Base-by-base conservation (phyloP, 805 yeast species). In the Nakazawaea wyomingensis region DNA sequence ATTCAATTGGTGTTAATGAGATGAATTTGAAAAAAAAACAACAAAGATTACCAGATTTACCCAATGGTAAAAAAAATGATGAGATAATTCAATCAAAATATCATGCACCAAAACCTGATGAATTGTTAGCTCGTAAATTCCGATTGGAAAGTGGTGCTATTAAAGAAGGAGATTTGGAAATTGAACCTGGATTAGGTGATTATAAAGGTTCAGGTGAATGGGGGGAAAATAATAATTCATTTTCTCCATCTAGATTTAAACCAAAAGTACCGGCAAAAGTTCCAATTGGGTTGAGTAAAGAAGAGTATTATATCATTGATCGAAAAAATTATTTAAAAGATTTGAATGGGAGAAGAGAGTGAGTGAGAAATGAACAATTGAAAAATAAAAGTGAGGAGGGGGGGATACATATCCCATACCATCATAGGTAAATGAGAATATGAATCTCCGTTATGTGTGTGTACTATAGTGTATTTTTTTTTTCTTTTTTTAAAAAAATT, bases 31-130 rank as follows among this genome's bases (percentile, higher is more conserved):
- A 10, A n/a, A 29, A 29, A 14, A 29, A 29, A 29, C 32, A 29
- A 29, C 40, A 42, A 17, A 42, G 31, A 32, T 9, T 42, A 8
- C 41, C 40, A 4, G 30, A 17, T 16, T 30, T 41, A 17, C 44
- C 44, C 19, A 27, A 37, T 37, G 42, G 42, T 5, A 37, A 21
- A 21, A 49, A 52, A 11, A 57, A 53, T 9, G 57, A 63, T 47
- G 69, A 68, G 45, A 50, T 64, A 2, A 11, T 54, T 4, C 55
- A 59, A 14, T 68, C 70, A 5, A 56, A 54, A 38, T 65, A 57
- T 47, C 61, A 69, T 47, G 77, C 78, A 0, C 78, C 78, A 4
- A 64, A 74, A 0, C 77, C 78, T 2, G 61, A 64, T 35, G 75
- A 71, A 18, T 8, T 21, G 8, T 29, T 48, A 4, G 38, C 41